phyloP scores from a whole-genome alignment of 805 yeast genomes.

The Trichomonascus vanleenenianus region DNA sequence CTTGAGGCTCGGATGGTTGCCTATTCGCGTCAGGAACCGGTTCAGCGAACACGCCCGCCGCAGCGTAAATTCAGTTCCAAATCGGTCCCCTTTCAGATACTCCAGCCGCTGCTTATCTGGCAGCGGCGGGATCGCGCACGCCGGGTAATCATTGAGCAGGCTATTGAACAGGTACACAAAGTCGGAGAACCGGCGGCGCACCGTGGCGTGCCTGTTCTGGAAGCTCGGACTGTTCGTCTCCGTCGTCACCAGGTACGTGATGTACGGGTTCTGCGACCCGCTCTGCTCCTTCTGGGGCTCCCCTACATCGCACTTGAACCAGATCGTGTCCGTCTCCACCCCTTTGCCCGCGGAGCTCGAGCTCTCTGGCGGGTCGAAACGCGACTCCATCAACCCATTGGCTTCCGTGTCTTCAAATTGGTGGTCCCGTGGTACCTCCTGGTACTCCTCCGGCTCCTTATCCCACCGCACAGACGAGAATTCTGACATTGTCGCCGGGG shows the following conservation, averaged over 20 bases:
- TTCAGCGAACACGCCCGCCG: conserved; percentile 76
- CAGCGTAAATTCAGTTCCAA: conserved; percentile 73
- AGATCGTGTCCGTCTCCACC: conserved; percentile 16
- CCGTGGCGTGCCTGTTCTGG: conserved; percentile 35
- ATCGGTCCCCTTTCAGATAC: conserved; percentile 89
- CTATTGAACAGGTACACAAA: conserved; percentile 72
- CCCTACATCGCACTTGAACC: conserved; percentile 38
- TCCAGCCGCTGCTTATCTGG: conserved; percentile 90
- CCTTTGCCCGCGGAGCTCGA: background rate
- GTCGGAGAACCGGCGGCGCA: conserved; percentile 81
- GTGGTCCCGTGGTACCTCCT: background rate
- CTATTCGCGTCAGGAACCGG: conserved; percentile 64
- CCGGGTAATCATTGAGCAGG: conserved; percentile 70
- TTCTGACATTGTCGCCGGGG: background rate
- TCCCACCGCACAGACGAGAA: conserved; percentile 3
- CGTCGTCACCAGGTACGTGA: conserved; percentile 63
- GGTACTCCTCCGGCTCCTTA: background rate
- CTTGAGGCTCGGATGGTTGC: conserved; percentile 64
- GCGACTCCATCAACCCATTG: background rate
- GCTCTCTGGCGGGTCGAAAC: too few species aligned
- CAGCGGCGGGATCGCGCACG: conserved; percentile 82
- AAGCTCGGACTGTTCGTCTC: conserved; percentile 55
- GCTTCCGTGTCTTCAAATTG: background rate
- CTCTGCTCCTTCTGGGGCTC: conserved; percentile 67
- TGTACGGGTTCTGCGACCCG: conserved; percentile 61